phyloP scores from a whole-genome alignment of 2,329 filamentous ascomycete genomes.

The Pseudocercospora eumusae region DNA sequence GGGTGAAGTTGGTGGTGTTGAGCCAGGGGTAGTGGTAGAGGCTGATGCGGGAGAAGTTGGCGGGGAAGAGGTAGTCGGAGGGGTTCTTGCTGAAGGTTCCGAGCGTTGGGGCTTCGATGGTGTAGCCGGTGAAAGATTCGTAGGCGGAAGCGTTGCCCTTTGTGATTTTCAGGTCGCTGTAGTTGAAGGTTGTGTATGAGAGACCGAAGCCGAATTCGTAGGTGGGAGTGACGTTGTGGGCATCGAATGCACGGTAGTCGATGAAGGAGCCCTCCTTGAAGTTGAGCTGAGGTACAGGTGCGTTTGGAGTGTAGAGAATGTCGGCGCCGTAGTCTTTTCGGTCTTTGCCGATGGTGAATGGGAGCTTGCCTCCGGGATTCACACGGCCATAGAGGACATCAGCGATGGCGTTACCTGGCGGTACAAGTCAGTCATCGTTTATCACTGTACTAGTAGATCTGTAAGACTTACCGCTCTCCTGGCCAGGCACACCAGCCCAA shows the following conservation, averaged over 20 bases:
- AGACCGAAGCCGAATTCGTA: conserved; percentile 56
- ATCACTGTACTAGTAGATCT: neutral
- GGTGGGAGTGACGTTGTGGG: conserved; percentile 43
- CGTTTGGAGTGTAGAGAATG: conserved; percentile 44
- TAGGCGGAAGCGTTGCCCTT: conserved; percentile 52
- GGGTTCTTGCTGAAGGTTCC: conserved; percentile 64
- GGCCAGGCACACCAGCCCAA: conserved; percentile 37
- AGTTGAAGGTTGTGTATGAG: conserved; percentile 76
- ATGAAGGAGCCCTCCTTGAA: conserved; percentile 67
- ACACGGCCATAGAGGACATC: conserved; percentile 37
- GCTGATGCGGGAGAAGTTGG: conserved; percentile 53
- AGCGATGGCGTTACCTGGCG: conserved; percentile 24
- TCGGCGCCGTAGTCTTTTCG: conserved; percentile 37
- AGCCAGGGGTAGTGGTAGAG: conserved; percentile 70
- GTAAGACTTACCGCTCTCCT: conserved; percentile 32
- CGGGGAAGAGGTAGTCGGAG: conserved; percentile 59
- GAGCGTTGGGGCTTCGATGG: conserved; percentile 62
- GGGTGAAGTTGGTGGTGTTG: conserved; percentile 59
- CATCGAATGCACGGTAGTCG: conserved; percentile 64
- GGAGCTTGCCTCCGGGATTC: conserved; percentile 36
- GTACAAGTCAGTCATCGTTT: neutral
- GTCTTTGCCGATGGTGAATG: conserved; percentile 38
- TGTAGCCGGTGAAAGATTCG: conserved; percentile 60
- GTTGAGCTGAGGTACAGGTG: conserved; percentile 41
- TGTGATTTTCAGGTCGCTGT: conserved; percentile 59